Conservation (phyloP, 2,329 filamentous ascomycete genomes). For the Scedosporium boydii region DNA sequence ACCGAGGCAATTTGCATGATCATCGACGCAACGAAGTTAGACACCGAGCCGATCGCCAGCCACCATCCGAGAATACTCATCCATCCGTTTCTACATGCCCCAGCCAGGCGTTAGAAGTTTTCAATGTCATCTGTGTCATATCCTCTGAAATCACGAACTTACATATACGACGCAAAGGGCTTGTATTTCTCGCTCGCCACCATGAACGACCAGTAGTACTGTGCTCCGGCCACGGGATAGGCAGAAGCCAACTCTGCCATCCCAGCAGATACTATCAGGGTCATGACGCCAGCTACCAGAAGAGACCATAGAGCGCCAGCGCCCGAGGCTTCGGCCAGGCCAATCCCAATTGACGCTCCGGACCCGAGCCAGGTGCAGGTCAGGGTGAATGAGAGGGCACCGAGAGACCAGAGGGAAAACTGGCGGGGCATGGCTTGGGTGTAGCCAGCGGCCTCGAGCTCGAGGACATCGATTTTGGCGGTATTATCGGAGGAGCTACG, state of each 20-base stretch:
- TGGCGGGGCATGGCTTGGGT: slow-evolving; percentile 19
- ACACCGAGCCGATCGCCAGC: slow-evolving; percentile 5
- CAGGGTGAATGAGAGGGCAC: slow-evolving; percentile 19
- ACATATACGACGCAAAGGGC: no score
- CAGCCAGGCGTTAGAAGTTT: no score
- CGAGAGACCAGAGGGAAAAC: slow-evolving; percentile 17
- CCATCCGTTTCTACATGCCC: no score
- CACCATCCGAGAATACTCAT: no score
- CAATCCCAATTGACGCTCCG: slow-evolving; percentile 18
- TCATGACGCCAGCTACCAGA: background rate
- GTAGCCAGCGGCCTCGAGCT: slow-evolving; percentile 21
- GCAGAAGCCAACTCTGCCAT: no score
- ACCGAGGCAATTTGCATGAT: slow-evolving; percentile 15
- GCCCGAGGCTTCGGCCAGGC: slow-evolving; percentile 16
- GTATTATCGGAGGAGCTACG: slow-evolving; percentile 2
- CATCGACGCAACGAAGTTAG: slow-evolving; percentile 17
- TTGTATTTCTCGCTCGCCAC: no score
- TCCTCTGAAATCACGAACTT: no score
- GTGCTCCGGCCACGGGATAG: no score
- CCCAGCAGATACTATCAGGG: no score
- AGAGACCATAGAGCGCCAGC: slow-evolving; percentile 19
- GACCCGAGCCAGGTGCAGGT: slow-evolving; percentile 21
- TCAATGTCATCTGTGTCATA: no score
- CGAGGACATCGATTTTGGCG: slow-evolving; percentile 14
- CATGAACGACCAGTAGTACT: no score